These are phyloP conservation scores for Verbascum thapsus DNA, from an alignment of 257 asterid species.

Conservation along the genomic window DNA sequence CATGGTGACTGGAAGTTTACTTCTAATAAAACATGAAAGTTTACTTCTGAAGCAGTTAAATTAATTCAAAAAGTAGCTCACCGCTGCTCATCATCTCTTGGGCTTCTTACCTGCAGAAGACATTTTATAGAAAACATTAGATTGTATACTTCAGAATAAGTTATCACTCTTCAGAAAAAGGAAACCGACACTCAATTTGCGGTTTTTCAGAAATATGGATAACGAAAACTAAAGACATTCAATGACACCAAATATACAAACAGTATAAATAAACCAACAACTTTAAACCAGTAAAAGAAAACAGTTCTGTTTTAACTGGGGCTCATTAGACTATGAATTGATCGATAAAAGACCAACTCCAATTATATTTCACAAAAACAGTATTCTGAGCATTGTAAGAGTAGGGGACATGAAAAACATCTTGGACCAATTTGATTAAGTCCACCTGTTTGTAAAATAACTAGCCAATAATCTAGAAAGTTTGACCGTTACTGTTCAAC, in stretches of 20 bases:
- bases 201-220: constrained; percentile 14
- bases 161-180: constrained; percentile 4
- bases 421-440: no score
- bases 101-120: constrained; percentile 58
- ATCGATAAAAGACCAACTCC: no score
- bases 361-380: no score
- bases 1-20: no score
- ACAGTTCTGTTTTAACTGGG: neutral
- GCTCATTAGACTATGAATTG: no score
- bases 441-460: no score
- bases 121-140: constrained; percentile 39
- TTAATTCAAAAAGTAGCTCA: constrained; percentile 40
- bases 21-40: no score
- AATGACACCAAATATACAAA: constrained; percentile 7
- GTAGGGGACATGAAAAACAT: constrained; percentile 15
- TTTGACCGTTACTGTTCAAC: constrained; percentile 2
- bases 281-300: neutral
- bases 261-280: neutral
- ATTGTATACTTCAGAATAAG: constrained; percentile 4
- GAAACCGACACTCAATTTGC: constrained; percentile 10
- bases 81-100: constrained; percentile 61
- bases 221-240: neutral
- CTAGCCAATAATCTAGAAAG: constrained; percentile 4
- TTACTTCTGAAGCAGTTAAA: constrained; percentile 14
- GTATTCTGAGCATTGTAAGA: constrained; percentile 10